phyloP scores from a whole-genome alignment of 192 early-diverging fungal genomes.

The Coemansia sp. region DNA sequence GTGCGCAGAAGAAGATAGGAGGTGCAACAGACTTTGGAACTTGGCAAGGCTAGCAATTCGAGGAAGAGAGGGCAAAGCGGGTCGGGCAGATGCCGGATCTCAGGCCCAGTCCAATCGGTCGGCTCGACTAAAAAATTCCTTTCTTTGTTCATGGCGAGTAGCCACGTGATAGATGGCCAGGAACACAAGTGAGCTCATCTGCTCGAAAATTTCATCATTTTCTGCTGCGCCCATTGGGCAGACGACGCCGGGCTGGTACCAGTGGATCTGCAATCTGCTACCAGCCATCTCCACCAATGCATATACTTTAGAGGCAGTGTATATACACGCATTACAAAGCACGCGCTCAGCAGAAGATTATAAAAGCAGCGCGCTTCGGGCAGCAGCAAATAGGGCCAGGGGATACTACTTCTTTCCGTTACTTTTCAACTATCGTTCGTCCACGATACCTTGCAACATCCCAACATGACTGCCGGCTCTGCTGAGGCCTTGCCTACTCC shows the following conservation, averaged over 20 bases:
- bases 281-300: constrained; percentile 24
- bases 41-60: not conserved
- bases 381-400: not conserved
- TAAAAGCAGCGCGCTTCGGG: not conserved
- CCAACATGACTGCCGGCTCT: not conserved
- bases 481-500: constrained; percentile 13
- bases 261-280: not conserved
- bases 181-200: constrained; percentile 9
- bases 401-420: no score
- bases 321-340: not conserved
- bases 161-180: not conserved
- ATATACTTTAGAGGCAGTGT: constrained; percentile 5
- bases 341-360: not conserved
- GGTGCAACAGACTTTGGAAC: not conserved
- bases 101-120: no score
- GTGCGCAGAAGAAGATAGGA: not conserved
- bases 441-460: no score
- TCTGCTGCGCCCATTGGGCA: constrained; percentile 15
- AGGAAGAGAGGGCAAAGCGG: not conserved
- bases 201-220: constrained; percentile 4
- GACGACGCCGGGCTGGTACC: not conserved
- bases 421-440: no score
- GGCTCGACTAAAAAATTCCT: no score
- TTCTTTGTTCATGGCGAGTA: no score
- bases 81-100: no score